Evolutionary conservation across 805 yeast genomes (phyloP).

Genomic region (Diddensiella transvaalensis): DNA sequence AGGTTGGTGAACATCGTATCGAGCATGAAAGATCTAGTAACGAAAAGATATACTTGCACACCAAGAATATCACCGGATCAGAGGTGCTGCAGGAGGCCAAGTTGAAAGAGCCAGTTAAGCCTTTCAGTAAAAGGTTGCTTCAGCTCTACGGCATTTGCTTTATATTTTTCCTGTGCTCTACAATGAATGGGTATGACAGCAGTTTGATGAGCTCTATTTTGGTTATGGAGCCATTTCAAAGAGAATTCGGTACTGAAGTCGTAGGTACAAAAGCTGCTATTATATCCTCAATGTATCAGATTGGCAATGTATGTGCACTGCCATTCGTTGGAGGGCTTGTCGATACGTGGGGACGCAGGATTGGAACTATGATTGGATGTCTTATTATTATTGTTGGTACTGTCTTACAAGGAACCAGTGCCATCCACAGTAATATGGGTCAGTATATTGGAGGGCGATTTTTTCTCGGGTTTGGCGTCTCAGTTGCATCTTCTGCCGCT

Average conservation of each 20-base stretch:
- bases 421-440: background rate
- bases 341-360: constrained; percentile 14
- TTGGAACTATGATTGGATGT: constrained; percentile 14
- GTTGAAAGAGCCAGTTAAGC: constrained; percentile 8
- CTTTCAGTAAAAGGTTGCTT: background rate
- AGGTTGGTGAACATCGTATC: no score
- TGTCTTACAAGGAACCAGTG: constrained; percentile 9
- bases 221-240: constrained; percentile 12
- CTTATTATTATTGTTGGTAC: constrained; percentile 12
- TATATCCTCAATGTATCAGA: constrained; percentile 19
- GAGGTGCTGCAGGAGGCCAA: background rate
- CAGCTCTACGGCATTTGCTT: constrained; percentile 8
- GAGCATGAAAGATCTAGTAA: no score
- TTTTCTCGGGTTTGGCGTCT: constrained; percentile 1
- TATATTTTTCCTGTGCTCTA: constrained; percentile 12
- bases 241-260: constrained; percentile 15
- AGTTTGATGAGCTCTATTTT: constrained; percentile 18
- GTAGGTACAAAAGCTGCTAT: constrained; percentile 18
- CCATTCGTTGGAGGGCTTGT: constrained; percentile 11
- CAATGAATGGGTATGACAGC: constrained; percentile 21
- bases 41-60: no score
- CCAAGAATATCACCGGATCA: no score
- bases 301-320: constrained; percentile 12
- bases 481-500: constrained; percentile 6
- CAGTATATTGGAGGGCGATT: constrained; percentile 11